Base-by-base conservation (phyloP, 2,329 filamentous ascomycete species). In the Verticillium dahliae region DNA sequence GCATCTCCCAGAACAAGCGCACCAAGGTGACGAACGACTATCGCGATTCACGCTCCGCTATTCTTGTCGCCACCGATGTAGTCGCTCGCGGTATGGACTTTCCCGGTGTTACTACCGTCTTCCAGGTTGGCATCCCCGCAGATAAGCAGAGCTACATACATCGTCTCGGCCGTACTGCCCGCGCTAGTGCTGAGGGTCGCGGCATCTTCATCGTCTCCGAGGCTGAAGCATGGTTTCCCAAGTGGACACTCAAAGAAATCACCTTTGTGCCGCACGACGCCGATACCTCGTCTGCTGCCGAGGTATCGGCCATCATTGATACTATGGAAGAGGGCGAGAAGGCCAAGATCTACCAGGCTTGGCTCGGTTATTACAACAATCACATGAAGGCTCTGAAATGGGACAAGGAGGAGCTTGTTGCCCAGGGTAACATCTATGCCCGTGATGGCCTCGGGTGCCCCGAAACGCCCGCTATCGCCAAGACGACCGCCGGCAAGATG, bases 61-160 rank as follows among this genome's bases (percentile, higher is more conserved):
- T 90, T 58, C 77, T 90, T 52, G 82, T 90, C 60, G 88, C 88
- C 2, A 90, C 88, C 0, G 88, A 91, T 68, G 87, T 91, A 41
- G 85, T 89, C 31, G 87, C 87, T 11, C 85, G 88, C 65, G 88
- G 88, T 66, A 89, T 91, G 85, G 88, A 90, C 68, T 90, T 90
- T 71, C 87, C 87, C 0, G 80, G 82, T n/a, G 86, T 90, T 41
- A 87, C 85, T 15, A 84, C 86, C 64, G 85, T 90, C 60, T 81
- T 89, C 67, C 87, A 90, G 70, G 74, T 86, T 18, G 85, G 87
- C 60, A 71, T 86, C 4, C 85, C 87, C 10, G 74, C 77, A 4
- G 81, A 83, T 66, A 81, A 82, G 65, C 84, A 89, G 70, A 82
- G 84, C 57, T 90, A 90, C 74, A 84, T 90, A 62, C 87, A 90